A percentile compares a stretch with the other conserved stretches of the same genome.
These are phyloP conservation scores for Hermanozyma aechmeae DNA, from an alignment of 805 yeast species.

Conservation along the genomic window DNA sequence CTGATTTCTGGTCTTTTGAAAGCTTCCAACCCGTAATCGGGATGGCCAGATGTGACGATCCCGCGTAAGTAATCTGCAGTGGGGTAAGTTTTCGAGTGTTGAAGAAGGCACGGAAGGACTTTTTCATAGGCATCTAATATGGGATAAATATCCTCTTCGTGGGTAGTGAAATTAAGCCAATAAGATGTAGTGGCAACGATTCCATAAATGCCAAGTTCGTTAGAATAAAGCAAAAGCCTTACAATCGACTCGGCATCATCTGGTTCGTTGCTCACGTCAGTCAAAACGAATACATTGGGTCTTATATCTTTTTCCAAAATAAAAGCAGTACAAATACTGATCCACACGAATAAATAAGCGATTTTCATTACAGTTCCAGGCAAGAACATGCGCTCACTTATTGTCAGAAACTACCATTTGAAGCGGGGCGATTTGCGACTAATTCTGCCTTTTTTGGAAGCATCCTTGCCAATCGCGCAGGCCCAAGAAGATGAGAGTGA, in stretches of 20 bases:
- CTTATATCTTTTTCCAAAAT: slow-evolving; percentile 9
- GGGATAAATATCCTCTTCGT: slow-evolving; percentile 20
- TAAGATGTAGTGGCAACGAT: slow-evolving; percentile 22
- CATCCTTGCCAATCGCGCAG: no score
- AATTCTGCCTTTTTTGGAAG: no score
- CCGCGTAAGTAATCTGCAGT: slow-evolving; percentile 14
- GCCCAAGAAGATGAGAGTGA: slow-evolving; percentile 43
- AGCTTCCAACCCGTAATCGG: slow-evolving; percentile 15
- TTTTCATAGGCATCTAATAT: slow-evolving; percentile 18
- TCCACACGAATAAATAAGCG: no score
- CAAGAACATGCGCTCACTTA: no score
- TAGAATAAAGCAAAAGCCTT: slow-evolving; percentile 17
- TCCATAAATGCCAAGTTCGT: slow-evolving; percentile 17
- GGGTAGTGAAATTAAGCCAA: slow-evolving; percentile 19
- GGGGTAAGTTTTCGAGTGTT: slow-evolving; percentile 17
- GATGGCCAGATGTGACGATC: slow-evolving; percentile 13
- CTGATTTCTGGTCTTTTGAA: slow-evolving; percentile 7
- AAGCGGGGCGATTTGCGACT: no score
- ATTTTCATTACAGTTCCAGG: slow-evolving; percentile 16
- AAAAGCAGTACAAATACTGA: no score
- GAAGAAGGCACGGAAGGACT: slow-evolving; percentile 13
- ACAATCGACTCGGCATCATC: slow-evolving; percentile 10
- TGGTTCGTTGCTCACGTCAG: slow-evolving; percentile 19
- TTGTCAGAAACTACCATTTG: no score
- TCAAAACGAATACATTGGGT: slow-evolving; percentile 18